Base-by-base conservation (phyloP, 2,329 filamentous ascomycete species). In the Ophiocordyceps camponoti-rufipedis region DNA sequence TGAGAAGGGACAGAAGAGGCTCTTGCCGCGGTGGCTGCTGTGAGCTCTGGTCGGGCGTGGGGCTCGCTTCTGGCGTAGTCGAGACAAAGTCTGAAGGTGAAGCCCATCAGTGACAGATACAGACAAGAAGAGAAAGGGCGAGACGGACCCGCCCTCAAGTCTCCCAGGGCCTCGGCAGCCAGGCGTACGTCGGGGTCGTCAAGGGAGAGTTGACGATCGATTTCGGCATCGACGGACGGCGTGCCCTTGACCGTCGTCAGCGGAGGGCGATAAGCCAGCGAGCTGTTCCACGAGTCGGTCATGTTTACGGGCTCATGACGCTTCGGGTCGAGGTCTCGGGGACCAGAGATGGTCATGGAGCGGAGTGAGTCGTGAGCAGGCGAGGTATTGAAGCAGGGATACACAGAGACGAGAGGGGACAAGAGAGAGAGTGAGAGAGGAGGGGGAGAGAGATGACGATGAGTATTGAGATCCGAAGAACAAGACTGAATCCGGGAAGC, bases 1-100 rank as follows among this genome's bases (percentile, higher is more conserved):
- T 93, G 19, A 96, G 74, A 1, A 96, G 75, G 5, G 85, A 84
- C 4, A 96, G 69, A 6, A 95, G 70, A 1, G 88, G 91, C 16
- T 39, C 35, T 18, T n/a, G 13, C n/a, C 35, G 35, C n/a, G 35
- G 16, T 10, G 35, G 18, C 33, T 14, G 16, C 35, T 16, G 35
- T 10, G n/a, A 39, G 16, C n/a, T 10, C n/a, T 16, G 35, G 16
- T 39, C 35, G 44, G 63, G 58, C 14, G 66, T 59, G 2, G 68
- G 64, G 41, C 64, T 59, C 42, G 60, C 62, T 44, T 63, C 63
- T 5, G 70, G 68, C 11, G 80, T 77, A 14, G 78, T 82, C 45
- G 79, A 79, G 43, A 80, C 70, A 50, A 80, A 82, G 55, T 84
- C 77, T 82, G 51, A 18, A 23, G 43, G 10, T 11, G 5, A n/a